Conservation (phyloP, 805 yeast species). For the Saccharomycopsis schoenii region DNA sequence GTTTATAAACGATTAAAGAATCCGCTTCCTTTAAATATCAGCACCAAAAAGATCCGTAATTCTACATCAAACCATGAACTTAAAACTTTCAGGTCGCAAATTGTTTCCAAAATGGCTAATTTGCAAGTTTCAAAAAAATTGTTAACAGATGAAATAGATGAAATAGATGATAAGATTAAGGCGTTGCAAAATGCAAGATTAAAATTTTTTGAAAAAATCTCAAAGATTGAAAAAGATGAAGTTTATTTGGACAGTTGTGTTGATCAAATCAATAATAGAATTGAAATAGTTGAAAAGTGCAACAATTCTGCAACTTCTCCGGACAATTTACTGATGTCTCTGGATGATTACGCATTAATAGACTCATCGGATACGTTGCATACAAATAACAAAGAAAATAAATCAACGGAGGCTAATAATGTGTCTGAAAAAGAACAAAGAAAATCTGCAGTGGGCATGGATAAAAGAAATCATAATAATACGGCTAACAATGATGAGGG, state of each 20-base stretch:
- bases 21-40: conserved; percentile 31
- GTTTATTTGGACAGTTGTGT: conserved; percentile 41
- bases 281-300: conserved; percentile 22
- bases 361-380: background rate
- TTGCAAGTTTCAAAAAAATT: conserved; percentile 55
- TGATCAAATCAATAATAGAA: conserved; percentile 33
- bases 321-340: background rate
- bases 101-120: conserved; percentile 40
- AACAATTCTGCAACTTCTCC: background rate
- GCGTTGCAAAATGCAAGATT: conserved; percentile 42
- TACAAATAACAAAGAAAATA: background rate
- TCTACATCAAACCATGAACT: conserved; percentile 35
- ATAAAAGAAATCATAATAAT: background rate
- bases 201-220: conserved; percentile 47
- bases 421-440: background rate
- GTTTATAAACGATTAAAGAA: conserved; percentile 20
- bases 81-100: conserved; percentile 28
- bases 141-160: conserved; percentile 54
- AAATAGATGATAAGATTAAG: conserved; percentile 48
- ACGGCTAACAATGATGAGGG: background rate
- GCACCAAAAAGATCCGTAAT: conserved; percentile 31
- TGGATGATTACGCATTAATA: background rate
- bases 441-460: background rate
- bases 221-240: conserved; percentile 52
- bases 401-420: background rate